Base-by-base conservation (phyloP, 2,329 filamentous ascomycete genomes). In the Tolypocladium capitatum region DNA sequence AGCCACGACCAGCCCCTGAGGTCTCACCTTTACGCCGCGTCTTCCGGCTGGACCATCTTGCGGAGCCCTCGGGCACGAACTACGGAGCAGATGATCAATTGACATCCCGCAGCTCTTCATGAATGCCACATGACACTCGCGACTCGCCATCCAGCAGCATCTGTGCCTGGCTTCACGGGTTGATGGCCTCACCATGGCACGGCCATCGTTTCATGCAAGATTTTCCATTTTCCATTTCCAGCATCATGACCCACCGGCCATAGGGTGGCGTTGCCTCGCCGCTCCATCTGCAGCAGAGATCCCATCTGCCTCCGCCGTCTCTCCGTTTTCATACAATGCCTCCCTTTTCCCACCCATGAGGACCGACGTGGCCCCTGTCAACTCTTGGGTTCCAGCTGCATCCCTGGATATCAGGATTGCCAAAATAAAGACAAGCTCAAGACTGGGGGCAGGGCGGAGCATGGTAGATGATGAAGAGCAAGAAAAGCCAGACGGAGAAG, bases 401-500 rank as follows among this genome's bases (percentile, higher is more conserved):
- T 42, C 38, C 38, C 27, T 9, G 7, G 16, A 28, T 28, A 27
- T 3, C 16, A n/a, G 24, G 38, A 11, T 18, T 30, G 24, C 38
- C 9, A 41, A n/a, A 18, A 27, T n/a, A n/a, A 42, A 42, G 38
- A n/a, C 24, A 30, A 42, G 16, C 24, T 28, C 4, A 6, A 18
- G 38, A 18, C 24, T 18, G 9, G n/a, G n/a, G 16, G 11, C 13
- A 14, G 24, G 20, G 13, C 4, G 14, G 18, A 18, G 38, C 38
- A 42, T 42, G 38, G 27, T 42, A 18, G 38, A 28, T 42, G 38
- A 28, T 42, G 9, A 42, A 48, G 7, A 32, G 24, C 24, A 24
- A 24, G 55, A 54, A 53, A 51, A 56, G 63, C 48, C 9, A n/a
- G 21, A 28, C 14, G 4, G 47, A 51, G 49, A 53, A 50, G 40